Evolutionary conservation across 805 yeast species (phyloP).

Genomic region (Kuraishia borneana): DNA sequence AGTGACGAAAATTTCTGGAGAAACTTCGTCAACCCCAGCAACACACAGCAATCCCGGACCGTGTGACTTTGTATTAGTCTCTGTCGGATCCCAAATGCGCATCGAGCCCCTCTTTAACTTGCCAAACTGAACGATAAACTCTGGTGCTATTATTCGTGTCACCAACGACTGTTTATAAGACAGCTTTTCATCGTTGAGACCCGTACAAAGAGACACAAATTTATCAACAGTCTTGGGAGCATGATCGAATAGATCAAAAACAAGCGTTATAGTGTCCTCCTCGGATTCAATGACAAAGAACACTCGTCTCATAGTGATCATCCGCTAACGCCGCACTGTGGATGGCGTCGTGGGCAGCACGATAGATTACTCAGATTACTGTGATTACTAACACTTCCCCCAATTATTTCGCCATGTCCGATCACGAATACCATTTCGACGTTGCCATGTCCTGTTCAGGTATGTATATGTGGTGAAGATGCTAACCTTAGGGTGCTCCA

Average conservation of each 20-base stretch:
- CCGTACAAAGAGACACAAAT: slow-evolving; percentile 9
- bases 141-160: slow-evolving; percentile 17
- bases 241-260: slow-evolving; percentile 5
- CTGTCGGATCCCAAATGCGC: not conserved
- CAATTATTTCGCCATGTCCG: slow-evolving; percentile 22
- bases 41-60: slow-evolving; percentile 9
- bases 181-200: slow-evolving; percentile 1
- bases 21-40: slow-evolving; percentile 3
- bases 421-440: slow-evolving; percentile 63
- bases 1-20: slow-evolving; percentile 14
- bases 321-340: too few species aligned
- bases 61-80: not conserved
- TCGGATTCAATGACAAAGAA: not conserved
- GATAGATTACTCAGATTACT: too few species aligned
- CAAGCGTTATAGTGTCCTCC: slow-evolving; percentile 3
- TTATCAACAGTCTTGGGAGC: slow-evolving; percentile 8
- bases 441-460: slow-evolving; percentile 80
- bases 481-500: slow-evolving; percentile 52
- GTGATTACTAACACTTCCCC: not conserved
- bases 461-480: slow-evolving; percentile 10
- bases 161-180: slow-evolving; percentile 10
- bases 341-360: too few species aligned
- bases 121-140: slow-evolving; percentile 14
- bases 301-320: not conserved
- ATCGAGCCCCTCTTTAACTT: slow-evolving; percentile 3